Evolutionary conservation across 345 rosid genomes (phyloP).

Genomic region (Heritiera fomes): DNA sequence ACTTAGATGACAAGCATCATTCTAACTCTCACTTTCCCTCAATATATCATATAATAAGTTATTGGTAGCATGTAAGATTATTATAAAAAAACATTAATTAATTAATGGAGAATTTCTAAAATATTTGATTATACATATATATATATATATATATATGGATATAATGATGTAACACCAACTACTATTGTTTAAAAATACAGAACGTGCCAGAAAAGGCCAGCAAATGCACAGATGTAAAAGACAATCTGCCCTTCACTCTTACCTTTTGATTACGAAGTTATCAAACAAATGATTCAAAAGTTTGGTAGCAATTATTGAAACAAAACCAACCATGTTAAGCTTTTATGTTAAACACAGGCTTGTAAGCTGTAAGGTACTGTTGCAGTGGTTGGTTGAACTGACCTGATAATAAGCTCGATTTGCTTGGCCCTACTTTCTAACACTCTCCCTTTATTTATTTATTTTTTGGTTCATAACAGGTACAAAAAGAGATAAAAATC

Average conservation of each 20-base stretch:
- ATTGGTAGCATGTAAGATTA: no score
- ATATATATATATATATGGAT: no score
- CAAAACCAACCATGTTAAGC: background rate
- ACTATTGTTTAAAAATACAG: background rate
- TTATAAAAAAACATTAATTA: no score
- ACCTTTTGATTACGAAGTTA: background rate
- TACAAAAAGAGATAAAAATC: no score
- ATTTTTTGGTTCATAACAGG: no score
- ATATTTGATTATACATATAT: no score
- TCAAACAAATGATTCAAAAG: background rate
- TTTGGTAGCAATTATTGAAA: slow-evolving; percentile 5
- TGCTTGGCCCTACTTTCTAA: background rate
- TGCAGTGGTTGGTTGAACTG: slow-evolving; percentile 8
- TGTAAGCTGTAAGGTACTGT: background rate
- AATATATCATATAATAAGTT: no score
- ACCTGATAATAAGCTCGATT: background rate
- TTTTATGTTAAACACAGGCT: background rate
- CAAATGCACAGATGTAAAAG: background rate
- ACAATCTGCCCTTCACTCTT: background rate
- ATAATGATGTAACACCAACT: background rate
- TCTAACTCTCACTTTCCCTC: no score
- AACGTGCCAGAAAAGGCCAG: background rate
- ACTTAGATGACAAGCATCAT: no score
- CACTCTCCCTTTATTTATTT: background rate
- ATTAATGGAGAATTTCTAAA: no score